Evolutionary conservation across 1,284 basidiomycete species (phyloP), one percentile per base, ranked within the genome.

Genomic region (Puccinia polysora): DNA sequence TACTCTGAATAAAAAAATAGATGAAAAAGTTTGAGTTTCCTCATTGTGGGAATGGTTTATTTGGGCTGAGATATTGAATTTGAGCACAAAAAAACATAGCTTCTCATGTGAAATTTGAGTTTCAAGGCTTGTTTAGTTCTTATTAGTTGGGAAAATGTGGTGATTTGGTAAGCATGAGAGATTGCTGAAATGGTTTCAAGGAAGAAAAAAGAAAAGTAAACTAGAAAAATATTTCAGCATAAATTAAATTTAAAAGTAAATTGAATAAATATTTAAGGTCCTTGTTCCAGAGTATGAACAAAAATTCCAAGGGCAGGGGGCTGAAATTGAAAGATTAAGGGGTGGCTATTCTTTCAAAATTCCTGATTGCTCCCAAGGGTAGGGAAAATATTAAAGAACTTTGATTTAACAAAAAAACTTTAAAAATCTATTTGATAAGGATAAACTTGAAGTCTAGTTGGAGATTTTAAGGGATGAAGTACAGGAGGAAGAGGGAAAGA

Each of bases 1-100:
- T 85, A 86, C 80, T 98, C 96, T 1, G 94, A 96, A 80, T 96
- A 98, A 79, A 94, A 91, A 1, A 91, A 90, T 78, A 89, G 89
- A 20, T 91, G 86, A 80, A 98, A 97, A 10, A 84, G 83, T 81
- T 96, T 97, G 75, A 97, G 88, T 6, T 84, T 83, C 81, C 97
- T 97, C 95, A 99, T 97, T 79, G 89, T 87, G 5, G 90, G 88
- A 28, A 82, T 78, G 76, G 97, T 91, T 0, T 88, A 84, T 81
- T 95, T 97, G 74, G 98, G 85, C 5, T 90, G 88, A 77, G 94
- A 90, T 4, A 93, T 87, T 1, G 98, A 85, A 2, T 91, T 83
- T 0, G 89, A 85, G 77, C 95, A 97, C 82, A 98, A 99, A 40
- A 89, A 85, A 77, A 98, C 95, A 53, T 95, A 96, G 0, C 91